A percentile compares a stretch with the other conserved stretches of the same genome.
Conservation (phyloP, 2,329 filamentous ascomycete genomes). For the Aureobasidium lini region DNA sequence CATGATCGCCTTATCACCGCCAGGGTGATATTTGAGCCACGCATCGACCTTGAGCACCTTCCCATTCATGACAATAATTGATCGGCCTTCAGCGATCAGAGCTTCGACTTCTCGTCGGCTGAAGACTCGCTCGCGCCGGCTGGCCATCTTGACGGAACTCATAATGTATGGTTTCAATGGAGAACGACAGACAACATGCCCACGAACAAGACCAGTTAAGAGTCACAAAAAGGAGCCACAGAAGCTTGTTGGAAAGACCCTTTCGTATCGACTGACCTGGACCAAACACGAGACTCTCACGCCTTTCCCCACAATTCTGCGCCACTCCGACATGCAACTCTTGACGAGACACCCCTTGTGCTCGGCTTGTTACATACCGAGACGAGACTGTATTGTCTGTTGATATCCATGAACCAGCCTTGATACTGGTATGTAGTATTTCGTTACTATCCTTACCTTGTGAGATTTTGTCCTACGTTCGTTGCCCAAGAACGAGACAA, state of each 20-base stretch:
- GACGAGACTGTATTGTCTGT: background rate
- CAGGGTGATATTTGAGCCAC: conserved; percentile 85
- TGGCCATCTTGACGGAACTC: conserved; percentile 3
- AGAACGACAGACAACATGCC: conserved; percentile 6
- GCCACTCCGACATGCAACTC: background rate
- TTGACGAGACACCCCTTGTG: background rate
- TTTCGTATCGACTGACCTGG: background rate
- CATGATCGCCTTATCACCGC: conserved; percentile 80
- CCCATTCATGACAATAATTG: conserved; percentile 72
- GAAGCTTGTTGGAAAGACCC: background rate
- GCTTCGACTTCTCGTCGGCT: conserved; percentile 52
- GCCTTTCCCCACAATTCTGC: background rate
- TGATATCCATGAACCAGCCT: background rate
- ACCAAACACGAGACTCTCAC: background rate
- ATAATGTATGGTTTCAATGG: background rate
- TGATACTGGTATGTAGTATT: background rate
- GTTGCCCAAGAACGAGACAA: background rate
- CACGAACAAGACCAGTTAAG: conserved; percentile 1
- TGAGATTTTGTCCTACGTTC: background rate
- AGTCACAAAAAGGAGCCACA: background rate
- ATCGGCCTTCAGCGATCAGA: conserved; percentile 72
- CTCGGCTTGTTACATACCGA: background rate
- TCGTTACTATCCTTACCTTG: background rate
- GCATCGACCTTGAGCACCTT: conserved; percentile 80
- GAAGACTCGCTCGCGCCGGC: conserved; percentile 12